These are phyloP conservation scores for Cucurbita pepo DNA, from an alignment of 306 rosid genomes.

Conservation along the genomic window DNA sequence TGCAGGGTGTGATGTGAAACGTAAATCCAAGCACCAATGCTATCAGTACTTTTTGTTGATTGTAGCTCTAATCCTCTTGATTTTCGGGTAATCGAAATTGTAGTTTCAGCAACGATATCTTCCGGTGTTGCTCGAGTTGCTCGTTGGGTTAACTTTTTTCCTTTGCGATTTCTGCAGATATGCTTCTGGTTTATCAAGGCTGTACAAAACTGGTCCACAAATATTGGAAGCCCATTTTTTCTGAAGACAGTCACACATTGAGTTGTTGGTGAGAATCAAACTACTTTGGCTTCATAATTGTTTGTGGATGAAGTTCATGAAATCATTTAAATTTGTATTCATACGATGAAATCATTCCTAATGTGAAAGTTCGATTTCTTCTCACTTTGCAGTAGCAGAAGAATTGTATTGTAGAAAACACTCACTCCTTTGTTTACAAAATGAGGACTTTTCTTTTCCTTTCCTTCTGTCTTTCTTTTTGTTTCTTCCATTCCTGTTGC, in stretches of 20 bases:
- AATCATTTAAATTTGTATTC: background rate
- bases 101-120: background rate
- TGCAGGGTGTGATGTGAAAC: constrained; percentile 30
- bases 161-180: background rate
- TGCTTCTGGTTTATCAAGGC: background rate
- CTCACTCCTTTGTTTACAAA: background rate
- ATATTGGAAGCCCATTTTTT: background rate
- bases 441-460: background rate
- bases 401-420: background rate
- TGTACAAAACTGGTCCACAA: background rate
- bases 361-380: background rate
- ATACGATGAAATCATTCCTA: background rate
- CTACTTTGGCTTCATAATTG: background rate
- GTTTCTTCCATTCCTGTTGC: background rate
- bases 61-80: constrained; percentile 21
- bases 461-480: background rate
- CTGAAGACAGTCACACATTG: background rate
- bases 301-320: background rate
- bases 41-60: constrained; percentile 49
- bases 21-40: constrained; percentile 39
- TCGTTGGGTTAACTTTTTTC: background rate
- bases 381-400: background rate
- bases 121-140: background rate
- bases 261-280: background rate
- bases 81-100: constrained; percentile 33